phyloP scores from a whole-genome alignment of 164 flowering plant species.

The Magnolia sinica region DNA sequence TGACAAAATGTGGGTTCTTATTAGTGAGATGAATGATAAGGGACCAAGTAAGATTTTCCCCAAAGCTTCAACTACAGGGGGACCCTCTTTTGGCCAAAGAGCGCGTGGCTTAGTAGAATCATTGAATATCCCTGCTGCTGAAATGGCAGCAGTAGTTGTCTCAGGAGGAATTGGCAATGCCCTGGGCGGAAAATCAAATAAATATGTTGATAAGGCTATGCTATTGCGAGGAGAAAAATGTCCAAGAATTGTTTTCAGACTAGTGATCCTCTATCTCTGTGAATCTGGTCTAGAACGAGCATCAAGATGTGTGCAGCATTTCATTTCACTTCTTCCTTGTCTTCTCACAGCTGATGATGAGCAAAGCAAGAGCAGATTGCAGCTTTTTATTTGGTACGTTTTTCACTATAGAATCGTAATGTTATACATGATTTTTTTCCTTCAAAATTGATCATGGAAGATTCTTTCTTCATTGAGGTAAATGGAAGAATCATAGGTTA shows the following conservation, averaged over 20 bases:
- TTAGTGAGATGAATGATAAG: constrained; percentile 79
- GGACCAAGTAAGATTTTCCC: constrained; percentile 63
- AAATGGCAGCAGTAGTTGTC: constrained; percentile 99
- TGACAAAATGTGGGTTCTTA: constrained; percentile 77
- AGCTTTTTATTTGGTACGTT: constrained; percentile 82
- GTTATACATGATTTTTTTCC: not conserved
- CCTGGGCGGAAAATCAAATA: constrained; percentile 75
- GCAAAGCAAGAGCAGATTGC: constrained; percentile 82
- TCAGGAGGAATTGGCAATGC: constrained; percentile 96
- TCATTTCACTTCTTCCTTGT: constrained; percentile 73
- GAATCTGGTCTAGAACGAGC: constrained; percentile 74
- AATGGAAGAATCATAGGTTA: not conserved
- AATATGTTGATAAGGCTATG: constrained; percentile 86
- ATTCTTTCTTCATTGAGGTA: not conserved
- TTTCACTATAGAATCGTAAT: not conserved
- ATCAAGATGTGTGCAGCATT: constrained; percentile 77
- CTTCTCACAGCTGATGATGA: constrained; percentile 86
- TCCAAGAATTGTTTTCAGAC: constrained; percentile 76
- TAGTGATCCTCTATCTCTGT: constrained; percentile 74
- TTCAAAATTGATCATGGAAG: not conserved
- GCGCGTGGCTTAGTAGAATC: constrained; percentile 99
- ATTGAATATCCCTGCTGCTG: constrained; percentile 95
- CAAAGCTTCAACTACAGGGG: constrained; percentile 49
- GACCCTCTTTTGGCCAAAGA: constrained; percentile 92
- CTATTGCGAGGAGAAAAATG: constrained; percentile 86